Base-by-base conservation (phyloP, 768 basidiomycete species). In the Porpolomopsis calyptriformis region DNA sequence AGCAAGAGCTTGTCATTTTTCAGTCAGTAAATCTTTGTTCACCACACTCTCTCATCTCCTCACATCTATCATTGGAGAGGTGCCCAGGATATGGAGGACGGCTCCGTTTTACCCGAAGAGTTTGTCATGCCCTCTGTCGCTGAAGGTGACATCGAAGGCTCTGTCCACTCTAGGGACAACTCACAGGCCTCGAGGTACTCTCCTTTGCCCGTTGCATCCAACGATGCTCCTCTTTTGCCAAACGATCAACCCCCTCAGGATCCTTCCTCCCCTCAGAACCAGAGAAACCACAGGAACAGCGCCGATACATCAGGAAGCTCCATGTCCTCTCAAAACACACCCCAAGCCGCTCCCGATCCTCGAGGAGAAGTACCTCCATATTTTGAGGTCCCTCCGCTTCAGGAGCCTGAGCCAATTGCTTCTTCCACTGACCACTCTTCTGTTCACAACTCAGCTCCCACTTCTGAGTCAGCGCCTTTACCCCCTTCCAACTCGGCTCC, bases 1-100 rank as follows among this genome's bases (percentile, higher is more conserved):
- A 87, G 40, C 70, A 80, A 31, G 87, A 90, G 58, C 69, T 90
- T 23, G 87, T 90, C 4, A 77, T 90, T 43, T 65, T 69, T 45
- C 66, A 73, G 69, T 74, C 43, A 48, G 62, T 56, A n/a, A 5
- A 20, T 31, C 1, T 22, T 27, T 40, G 22, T 31, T 25, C 25
- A 24, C 48, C 14, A 34, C 14, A 22, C n/a, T 14, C 22, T 19
- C 4, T 23, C 6, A 24, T 11, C n/a, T 39, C 16, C 35, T 25
- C 11, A 31, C 46, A 26, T 48, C 12, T 38, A 29, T 42, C 23
- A 8, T n/a, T n/a, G n/a, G n/a, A 80, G 77, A 38, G 76, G 76
- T 9, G 67, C 65, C 11, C 64, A 66, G 20, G 78, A 78, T 40
- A 65, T 74, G 66, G 75, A 77, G 44, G 77, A 80, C 53, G 70